Conservation (phyloP, 2,329 filamentous ascomycete species). For the Nemania abortiva region DNA sequence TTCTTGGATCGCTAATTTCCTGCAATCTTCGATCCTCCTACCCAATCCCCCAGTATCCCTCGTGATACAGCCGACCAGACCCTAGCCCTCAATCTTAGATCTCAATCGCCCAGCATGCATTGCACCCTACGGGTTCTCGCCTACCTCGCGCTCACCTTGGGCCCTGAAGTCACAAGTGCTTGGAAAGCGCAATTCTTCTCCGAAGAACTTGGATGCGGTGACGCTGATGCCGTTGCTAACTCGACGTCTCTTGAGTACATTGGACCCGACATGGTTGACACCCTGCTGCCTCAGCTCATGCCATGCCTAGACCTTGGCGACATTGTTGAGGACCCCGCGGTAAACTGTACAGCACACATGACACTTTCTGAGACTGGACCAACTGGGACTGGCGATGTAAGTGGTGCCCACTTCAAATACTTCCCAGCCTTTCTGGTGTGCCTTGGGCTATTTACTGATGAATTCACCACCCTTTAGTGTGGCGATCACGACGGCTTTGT, state of each 20-base stretch:
- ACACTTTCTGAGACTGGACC: not conserved
- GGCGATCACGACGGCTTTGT: not conserved
- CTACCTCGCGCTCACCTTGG: not conserved
- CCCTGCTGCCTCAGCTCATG: constrained; percentile 10
- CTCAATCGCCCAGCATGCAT: not conserved
- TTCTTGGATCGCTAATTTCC: not conserved
- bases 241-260: not conserved
- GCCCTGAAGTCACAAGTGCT: not conserved
- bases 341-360: not conserved
- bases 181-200: constrained; percentile 17
- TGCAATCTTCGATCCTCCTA: not conserved
- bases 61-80: not conserved
- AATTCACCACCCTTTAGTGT: not conserved
- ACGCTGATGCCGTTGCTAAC: not conserved
- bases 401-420: not conserved
- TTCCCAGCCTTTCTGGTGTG: no score
- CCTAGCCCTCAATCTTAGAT: not conserved
- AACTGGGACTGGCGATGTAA: not conserved
- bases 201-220: constrained; percentile 11
- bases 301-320: constrained; percentile 13
- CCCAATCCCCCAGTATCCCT: not conserved
- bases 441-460: no score
- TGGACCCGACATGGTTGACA: not conserved
- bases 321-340: not conserved
- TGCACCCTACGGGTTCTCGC: not conserved